Base-by-base conservation (phyloP, 192 early-diverging fungal species). In the Backusella circina region DNA sequence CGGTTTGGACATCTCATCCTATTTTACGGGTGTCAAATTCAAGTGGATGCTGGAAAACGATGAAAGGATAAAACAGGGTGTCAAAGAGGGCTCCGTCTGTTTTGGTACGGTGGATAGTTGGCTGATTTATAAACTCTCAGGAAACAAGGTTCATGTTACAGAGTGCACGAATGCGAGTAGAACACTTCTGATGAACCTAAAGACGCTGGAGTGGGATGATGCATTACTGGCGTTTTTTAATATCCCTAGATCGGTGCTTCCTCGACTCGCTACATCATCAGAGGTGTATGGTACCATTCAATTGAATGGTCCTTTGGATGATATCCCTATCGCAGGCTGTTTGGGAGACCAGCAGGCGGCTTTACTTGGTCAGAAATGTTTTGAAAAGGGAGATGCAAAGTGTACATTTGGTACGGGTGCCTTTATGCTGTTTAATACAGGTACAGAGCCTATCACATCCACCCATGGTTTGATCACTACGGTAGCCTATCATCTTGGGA, bases 351-450 rank as follows among this genome's bases (percentile, higher is more conserved):
- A 98, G 82, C 96, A 98, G 79, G 94, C 95, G 1, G 96, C 96
- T 26, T 85, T 96, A 37, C 93, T 98, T 30, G 96, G 96, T 23
- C 96, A 98, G 79, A 90, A 90, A 70, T 98, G 96, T 82, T 94
- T 95, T 80, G 77, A 89, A 51, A 72, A 72, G 2, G 96, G 96
- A 9, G 91, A 94, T 79, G 91, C 91, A 71, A 98, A 98, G 88
- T 97, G 96, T 84, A 98, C 96, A 8, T 97, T 95, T 87, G 96
- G 96, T 51, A 98, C 96, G 26, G 96, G 95, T 15, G 94, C 93
- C 76, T 98, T 98, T 80, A 94, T 97, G 93, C 83, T 98, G 65
- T 95, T 94, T 85, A 97, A 98, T 87, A 98, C 96, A n/a, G 96
- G 96, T 37, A 71, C 80, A 7, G 82, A 89, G 39, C 88, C 90